A percentile compares a stretch with the other conserved stretches of the same genome.
Evolutionary conservation across 2,329 filamentous ascomycete species (phyloP).

Genomic region (Neofusicoccum ribis): DNA sequence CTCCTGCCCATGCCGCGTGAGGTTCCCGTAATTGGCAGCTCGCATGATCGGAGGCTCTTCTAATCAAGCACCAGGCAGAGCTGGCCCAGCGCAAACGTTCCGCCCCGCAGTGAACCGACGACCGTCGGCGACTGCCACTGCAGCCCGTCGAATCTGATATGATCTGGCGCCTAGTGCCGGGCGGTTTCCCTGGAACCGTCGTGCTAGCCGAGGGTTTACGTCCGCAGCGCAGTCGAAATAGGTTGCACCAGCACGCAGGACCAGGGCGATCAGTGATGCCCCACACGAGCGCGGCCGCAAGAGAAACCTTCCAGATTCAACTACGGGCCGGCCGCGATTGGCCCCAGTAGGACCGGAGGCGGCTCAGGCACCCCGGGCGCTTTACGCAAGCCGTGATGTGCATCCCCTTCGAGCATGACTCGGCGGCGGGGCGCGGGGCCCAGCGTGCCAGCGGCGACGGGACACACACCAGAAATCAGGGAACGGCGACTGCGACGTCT

Average conservation of each 20-base stretch:
- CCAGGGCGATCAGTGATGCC: no score
- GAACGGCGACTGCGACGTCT: background rate
- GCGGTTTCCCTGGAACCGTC: background rate
- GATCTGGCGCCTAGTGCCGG: background rate
- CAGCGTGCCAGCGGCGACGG: no score
- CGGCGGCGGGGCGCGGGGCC: background rate
- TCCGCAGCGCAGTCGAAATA: background rate
- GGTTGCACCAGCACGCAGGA: background rate
- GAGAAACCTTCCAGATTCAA: no score
- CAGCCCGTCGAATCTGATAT: background rate
- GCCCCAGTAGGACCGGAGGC: background rate
- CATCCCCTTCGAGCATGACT: background rate
- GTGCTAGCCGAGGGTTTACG: constrained; percentile 1
- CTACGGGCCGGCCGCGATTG: background rate
- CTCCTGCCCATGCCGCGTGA: constrained; percentile 6
- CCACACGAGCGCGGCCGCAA: no score
- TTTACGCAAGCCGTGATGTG: no score
- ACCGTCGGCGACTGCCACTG: no score
- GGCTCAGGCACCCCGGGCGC: background rate
- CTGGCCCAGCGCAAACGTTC: no score
- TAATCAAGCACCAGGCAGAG: background rate
- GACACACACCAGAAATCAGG: no score
- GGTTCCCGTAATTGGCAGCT: constrained; percentile 12
- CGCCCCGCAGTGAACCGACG: no score
- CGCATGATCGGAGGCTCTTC: background rate